A percentile compares a stretch with the other conserved stretches of the same genome.
Evolutionary conservation across 805 yeast genomes (phyloP).

Genomic region (Zygosaccharomyces bailii): DNA sequence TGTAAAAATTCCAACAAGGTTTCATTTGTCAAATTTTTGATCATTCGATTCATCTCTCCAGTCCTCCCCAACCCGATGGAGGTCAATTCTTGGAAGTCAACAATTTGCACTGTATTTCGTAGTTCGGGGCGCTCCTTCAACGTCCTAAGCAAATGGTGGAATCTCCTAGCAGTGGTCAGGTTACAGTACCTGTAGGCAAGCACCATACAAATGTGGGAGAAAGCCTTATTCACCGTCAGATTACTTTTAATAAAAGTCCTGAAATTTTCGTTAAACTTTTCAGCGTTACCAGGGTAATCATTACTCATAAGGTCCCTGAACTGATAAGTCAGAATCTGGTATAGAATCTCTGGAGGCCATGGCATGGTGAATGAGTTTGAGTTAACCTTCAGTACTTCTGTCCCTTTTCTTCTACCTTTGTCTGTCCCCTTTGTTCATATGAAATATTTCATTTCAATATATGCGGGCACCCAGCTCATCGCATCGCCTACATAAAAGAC

Average conservation of each 20-base stretch:
- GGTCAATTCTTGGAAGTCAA: constrained; percentile 87
- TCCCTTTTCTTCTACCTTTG: background rate
- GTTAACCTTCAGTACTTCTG: background rate
- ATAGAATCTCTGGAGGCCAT: constrained; percentile 52
- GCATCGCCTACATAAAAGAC: background rate
- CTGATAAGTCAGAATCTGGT: constrained; percentile 52
- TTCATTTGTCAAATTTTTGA: constrained; percentile 78
- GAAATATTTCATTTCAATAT: background rate
- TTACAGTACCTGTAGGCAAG: constrained; percentile 63
- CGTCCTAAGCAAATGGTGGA: constrained; percentile 64
- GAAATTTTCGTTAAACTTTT: constrained; percentile 42
- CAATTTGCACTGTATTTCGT: constrained; percentile 59
- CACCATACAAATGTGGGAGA: constrained; percentile 54
- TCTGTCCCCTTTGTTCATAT: background rate
- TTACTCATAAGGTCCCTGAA: constrained; percentile 49
- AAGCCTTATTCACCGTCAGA: constrained; percentile 53
- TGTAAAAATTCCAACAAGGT: constrained; percentile 64
- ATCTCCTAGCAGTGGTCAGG: constrained; percentile 77
- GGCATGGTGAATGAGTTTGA: background rate
- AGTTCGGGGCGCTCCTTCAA: constrained; percentile 44
- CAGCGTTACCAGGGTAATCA: constrained; percentile 48
- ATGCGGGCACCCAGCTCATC: background rate
- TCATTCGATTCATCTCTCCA: constrained; percentile 83
- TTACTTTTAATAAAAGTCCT: constrained; percentile 51
- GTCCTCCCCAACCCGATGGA: constrained; percentile 88